Percentiles rank a stretch among this genome's conserved stretches.
Evolutionary conservation across 306 rosid species (phyloP).

Genomic region (Rubus idaeus): DNA sequence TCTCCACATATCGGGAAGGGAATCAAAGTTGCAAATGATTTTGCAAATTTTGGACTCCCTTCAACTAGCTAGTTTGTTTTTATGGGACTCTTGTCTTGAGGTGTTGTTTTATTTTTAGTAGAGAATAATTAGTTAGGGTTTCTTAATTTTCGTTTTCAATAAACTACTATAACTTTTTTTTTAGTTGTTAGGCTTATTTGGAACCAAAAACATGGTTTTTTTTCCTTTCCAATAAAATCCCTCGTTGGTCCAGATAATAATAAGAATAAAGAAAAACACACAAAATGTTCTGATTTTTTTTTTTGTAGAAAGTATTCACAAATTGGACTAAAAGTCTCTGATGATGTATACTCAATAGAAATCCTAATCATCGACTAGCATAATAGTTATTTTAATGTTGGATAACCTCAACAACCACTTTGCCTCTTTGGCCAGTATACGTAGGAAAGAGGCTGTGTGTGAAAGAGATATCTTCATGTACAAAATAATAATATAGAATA

Average conservation of each 20-base stretch:
- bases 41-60: too few relatives aligned
- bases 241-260: too few relatives aligned
- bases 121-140: neutral
- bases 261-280: too few relatives aligned
- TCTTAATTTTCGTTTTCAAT: neutral
- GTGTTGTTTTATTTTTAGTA: neutral
- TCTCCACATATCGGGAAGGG: too few relatives aligned
- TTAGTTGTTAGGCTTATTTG: too few relatives aligned
- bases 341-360: neutral
- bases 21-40: too few relatives aligned
- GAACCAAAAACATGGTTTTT: neutral
- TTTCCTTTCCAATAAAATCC: neutral
- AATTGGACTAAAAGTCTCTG: neutral
- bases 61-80: too few relatives aligned
- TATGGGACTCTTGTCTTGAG: too few relatives aligned
- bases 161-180: too few relatives aligned
- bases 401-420: neutral
- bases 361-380: neutral
- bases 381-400: neutral
- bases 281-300: neutral
- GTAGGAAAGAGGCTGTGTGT: neutral
- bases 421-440: neutral
- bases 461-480: neutral
- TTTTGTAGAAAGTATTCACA: neutral
- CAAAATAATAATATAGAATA: neutral